Base-by-base conservation (phyloP, 768 basidiomycete species). In the Russula dissimulans region DNA sequence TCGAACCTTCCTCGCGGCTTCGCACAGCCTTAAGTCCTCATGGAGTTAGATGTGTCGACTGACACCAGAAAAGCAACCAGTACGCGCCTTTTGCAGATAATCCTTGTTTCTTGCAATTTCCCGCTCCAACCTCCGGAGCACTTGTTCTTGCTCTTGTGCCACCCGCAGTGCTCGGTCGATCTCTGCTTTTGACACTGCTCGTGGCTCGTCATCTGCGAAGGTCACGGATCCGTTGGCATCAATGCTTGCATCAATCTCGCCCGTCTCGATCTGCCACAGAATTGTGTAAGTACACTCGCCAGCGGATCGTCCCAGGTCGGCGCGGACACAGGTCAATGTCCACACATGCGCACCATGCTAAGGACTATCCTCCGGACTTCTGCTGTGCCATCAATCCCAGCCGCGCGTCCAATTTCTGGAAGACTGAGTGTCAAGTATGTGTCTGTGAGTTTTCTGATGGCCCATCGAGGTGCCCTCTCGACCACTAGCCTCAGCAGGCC, bases 381-480 rank as follows among this genome's bases (percentile, higher is more conserved):
- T 14, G 78, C 81, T 51, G 79, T 77, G 26, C 67, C 77, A 4
- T 79, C 75, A 46, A 84, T 78, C 55, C 77, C 76, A 66, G 81
- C 75, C 11, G 76, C 74, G 15, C 76, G 77, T 3, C 80, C 85
- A 52, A 95, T 90, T 64, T 93, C 89, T 0, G 78, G 71, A 8
- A 94, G 72, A 39, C 85, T 80, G 15, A 92, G 81, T 0, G 88
- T 90, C 43, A 91, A 77, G 67, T 92, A 95, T 2, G 92, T 92
- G 53, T 81, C 81, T 0, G 87, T 93, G 58, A 94, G 81, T 69
- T 84, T 87, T 71, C 83, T 84, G 65, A 94, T 81, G 50, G 82
- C 75, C 84, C 91, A 92, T 18, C 87, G 78, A 0, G 89, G 87
- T 0, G 89, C 85, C 15, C 83, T 81, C 5, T 80, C 79, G 31